phyloP scores from a whole-genome alignment of 2,329 filamentous ascomycete genomes.

The Thielaviopsis euricoi region DNA sequence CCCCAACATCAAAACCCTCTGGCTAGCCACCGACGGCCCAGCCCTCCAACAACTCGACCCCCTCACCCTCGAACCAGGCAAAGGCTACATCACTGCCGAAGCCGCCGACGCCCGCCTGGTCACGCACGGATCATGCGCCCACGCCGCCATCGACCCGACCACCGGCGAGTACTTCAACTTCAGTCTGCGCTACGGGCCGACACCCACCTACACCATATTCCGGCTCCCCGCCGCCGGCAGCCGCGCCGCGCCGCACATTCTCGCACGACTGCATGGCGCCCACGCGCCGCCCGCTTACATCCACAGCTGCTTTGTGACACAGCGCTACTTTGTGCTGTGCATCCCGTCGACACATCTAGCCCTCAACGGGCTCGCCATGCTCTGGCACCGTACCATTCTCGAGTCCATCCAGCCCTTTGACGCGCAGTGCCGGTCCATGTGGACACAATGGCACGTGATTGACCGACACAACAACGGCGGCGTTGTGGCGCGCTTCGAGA shows the following conservation, averaged over 20 bases:
- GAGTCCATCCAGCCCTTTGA: conserved; percentile 53
- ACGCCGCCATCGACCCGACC: conserved; percentile 52
- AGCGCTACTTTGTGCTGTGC: conserved; percentile 56
- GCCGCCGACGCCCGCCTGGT: conserved; percentile 50
- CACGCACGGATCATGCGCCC: conserved; percentile 52
- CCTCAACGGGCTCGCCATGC: conserved; percentile 39
- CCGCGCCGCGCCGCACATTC: conserved; percentile 45
- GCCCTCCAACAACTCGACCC: conserved; percentile 47
- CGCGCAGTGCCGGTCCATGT: conserved; percentile 29
- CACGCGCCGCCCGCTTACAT: conserved; percentile 49
- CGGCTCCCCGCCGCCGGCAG: conserved; percentile 38
- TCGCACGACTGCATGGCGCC: conserved; percentile 44
- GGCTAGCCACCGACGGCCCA: conserved; percentile 38
- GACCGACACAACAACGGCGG: conserved; percentile 47
- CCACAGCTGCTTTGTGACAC: conserved; percentile 65
- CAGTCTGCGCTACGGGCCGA: conserved; percentile 49
- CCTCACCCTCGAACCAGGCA: conserved; percentile 55
- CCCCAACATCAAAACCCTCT: conserved; percentile 29
- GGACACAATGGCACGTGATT: conserved; percentile 59
- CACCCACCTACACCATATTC: conserved; percentile 53
- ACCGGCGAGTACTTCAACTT: conserved; percentile 70
- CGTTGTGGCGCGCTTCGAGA: conserved; percentile 52
- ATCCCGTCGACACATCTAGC: conserved; percentile 50
- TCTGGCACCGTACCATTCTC: conserved; percentile 50
- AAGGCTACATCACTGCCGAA: conserved; percentile 35